Evolutionary conservation across 2,329 filamentous ascomycete species (phyloP), one percentile per base, ranked within the genome.

Genomic region (Tricladium varicosporioides): DNA sequence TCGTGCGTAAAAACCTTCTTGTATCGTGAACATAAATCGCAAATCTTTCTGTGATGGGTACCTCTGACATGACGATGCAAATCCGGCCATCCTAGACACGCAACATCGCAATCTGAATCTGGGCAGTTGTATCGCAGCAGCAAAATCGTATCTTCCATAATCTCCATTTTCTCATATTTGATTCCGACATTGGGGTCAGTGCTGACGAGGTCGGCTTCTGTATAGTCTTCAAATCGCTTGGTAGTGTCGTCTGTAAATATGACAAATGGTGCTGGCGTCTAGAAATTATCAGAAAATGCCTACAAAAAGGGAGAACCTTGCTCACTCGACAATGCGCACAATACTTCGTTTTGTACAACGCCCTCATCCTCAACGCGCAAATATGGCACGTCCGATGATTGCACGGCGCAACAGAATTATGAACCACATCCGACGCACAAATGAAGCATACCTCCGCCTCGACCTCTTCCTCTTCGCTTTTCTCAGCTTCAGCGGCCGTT

Each of bases 1-100:
- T 99, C 94, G 74, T 99, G 94, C 1, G 94, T 97, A 67, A 99
- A 99, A 33, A 97, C 92, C 70, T 96, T 97, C 75, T 99, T 99
- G 77, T 97, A 92, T 59, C 92, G 80, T 5, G 92, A 89, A 74
- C 92, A 97, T 10, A 96, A 79, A 72, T 96, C 91, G 73, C 89
- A 95, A 87, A 95, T 92, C 70, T 89, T 87, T 75, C 93, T 96
- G 62, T 87, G 81, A 76, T 99, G 94, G 57, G 82, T 83, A 52
- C 79, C 84, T 69, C 88, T 89, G 56, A 97, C 93, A 78, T 99
- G 89, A 44, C 86, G 80, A 71, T 92, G 87, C 55, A 92, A 74
- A 67, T 91, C 87, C 14, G 87, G 87, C 88, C 88, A 92, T 22
- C 87, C 86, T 54, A 92, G 76, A 69, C 91, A 95, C 44, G 92